These are phyloP conservation scores for Lasiodiplodia hormozganensis DNA, from an alignment of 2,329 filamentous ascomycete genomes.

Conservation along the genomic window DNA sequence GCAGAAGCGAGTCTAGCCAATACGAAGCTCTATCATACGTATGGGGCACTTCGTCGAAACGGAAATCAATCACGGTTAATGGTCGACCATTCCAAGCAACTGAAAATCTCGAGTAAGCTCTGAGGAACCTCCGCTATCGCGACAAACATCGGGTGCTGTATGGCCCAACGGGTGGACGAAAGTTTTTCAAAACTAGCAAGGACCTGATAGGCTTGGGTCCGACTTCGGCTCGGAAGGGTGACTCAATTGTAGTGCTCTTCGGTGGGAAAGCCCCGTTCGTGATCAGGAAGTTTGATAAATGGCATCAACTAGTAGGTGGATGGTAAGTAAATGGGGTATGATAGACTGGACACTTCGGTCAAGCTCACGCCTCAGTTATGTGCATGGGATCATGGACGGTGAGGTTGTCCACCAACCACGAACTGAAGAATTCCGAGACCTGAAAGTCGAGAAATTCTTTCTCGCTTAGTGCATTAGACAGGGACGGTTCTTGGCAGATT, in stretches of 20 bases:
- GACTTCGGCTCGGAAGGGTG: no score
- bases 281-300: no score
- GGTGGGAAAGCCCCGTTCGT: no score
- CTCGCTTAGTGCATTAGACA: background rate
- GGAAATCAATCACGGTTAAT: conserved; percentile 7
- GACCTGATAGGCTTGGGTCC: no score
- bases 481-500: no score
- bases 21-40: conserved; percentile 38
- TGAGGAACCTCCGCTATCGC: conserved; percentile 24
- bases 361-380: no score
- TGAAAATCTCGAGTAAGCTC: conserved; percentile 20
- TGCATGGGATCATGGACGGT: conserved; percentile 5
- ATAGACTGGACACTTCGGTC: no score
- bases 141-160: conserved; percentile 31
- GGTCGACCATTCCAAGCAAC: conserved; percentile 17
- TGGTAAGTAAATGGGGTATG: no score
- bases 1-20: background rate
- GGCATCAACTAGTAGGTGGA: no score
- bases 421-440: background rate
- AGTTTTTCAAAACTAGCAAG: no score
- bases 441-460: background rate
- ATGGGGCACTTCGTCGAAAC: conserved; percentile 27
- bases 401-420: background rate
- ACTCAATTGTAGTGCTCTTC: no score
- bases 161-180: no score